Evolutionary conservation across 2,329 filamentous ascomycete genomes (phyloP).

Genomic region (Aspergillus sergii): DNA sequence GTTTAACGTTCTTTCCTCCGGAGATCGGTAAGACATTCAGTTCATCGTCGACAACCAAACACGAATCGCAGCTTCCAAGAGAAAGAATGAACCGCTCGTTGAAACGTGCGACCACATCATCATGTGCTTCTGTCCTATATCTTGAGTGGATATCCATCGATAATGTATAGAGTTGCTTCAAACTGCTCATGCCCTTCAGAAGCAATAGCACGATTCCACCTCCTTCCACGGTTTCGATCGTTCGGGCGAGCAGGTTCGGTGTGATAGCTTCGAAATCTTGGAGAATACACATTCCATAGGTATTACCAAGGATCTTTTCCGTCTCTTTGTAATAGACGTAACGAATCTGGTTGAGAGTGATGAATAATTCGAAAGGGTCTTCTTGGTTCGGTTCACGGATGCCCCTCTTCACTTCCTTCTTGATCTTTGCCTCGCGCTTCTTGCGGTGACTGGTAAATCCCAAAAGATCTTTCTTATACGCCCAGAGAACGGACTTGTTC

Average conservation of each 20-base stretch:
- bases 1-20: conserved; percentile 85
- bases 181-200: conserved; percentile 92
- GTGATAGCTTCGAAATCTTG: conserved; percentile 98
- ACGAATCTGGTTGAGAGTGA: conserved; percentile 93
- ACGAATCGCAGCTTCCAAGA: conserved; percentile 90
- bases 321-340: conserved; percentile 99
- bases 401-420: conserved; percentile 95
- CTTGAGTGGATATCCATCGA: conserved; percentile 98
- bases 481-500: conserved; percentile 96
- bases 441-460: conserved; percentile 95
- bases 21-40: conserved; percentile 97
- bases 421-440: conserved; percentile 98
- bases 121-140: conserved; percentile 94
- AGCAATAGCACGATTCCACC: conserved; percentile 88
- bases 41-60: conserved; percentile 95
- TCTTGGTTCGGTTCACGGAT: conserved; percentile 89
- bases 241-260: conserved; percentile 91
- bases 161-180: conserved; percentile 95
- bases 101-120: conserved; percentile 92
- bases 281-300: conserved; percentile 96
- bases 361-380: conserved; percentile 96
- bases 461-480: conserved; percentile 96
- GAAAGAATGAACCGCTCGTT: conserved; percentile 97
- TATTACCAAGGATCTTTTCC: conserved; percentile 97
- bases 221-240: conserved; percentile 96